Evolutionary conservation across 148 eudicot species (phyloP).

Genomic region (Salicornia ramosissima): DNA sequence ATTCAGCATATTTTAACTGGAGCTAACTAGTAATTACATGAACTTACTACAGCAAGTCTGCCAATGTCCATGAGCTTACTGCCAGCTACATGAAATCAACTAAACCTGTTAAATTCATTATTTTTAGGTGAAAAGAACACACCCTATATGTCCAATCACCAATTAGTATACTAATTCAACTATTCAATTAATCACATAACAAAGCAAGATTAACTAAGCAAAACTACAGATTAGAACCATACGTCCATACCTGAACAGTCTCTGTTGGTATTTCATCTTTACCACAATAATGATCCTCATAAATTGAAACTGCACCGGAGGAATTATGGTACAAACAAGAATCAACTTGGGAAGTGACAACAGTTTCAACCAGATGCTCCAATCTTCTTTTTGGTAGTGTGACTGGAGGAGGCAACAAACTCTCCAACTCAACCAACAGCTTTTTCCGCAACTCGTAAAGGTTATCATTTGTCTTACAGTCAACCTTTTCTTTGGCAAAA

Average conservation of each 20-base stretch:
- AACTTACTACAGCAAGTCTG: too few species aligned
- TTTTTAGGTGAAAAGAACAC: too few species aligned
- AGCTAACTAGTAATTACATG: too few species aligned
- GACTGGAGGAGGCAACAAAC: conserved; percentile 65
- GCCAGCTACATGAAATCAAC: too few species aligned
- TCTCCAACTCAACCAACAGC: conserved; percentile 52
- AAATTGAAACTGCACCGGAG: conserved; percentile 45
- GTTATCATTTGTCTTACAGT: conserved; percentile 28
- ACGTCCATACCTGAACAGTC: conserved; percentile 80
- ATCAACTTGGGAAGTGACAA: conserved; percentile 53
- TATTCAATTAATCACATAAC: too few species aligned
- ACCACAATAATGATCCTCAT: conserved; percentile 67
- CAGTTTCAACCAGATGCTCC: conserved; percentile 76
- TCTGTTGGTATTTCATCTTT: conserved; percentile 68
- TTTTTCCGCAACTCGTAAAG: conserved; percentile 36
- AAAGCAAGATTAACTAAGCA: neutral
- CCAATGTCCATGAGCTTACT: too few species aligned
- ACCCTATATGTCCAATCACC: too few species aligned
- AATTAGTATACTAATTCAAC: too few species aligned
- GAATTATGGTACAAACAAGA: conserved; percentile 75
- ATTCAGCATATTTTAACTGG: too few species aligned
- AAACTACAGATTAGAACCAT: conserved; percentile 13
- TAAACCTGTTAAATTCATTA: too few species aligned
- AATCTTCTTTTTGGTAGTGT: conserved; percentile 73
- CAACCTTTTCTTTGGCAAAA: conserved; percentile 37